A percentile compares a stretch with the other conserved stretches of the same genome.
phyloP scores from a whole-genome alignment of 2,329 filamentous ascomycete genomes.

The Diaporthe destruens region DNA sequence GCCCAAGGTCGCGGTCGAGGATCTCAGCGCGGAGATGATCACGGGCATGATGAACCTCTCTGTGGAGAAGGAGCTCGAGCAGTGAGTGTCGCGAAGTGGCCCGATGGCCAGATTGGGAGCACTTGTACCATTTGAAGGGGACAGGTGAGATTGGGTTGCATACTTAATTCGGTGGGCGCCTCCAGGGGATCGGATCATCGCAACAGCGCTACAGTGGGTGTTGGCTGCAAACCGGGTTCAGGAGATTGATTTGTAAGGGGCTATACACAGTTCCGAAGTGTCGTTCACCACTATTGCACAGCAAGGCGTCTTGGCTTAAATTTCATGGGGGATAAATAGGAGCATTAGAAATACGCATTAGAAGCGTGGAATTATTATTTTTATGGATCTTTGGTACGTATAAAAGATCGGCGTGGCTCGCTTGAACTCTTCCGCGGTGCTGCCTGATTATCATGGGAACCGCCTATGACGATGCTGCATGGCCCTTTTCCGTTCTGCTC shows the following conservation, averaged over 20 bases:
- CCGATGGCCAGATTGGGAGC: neutral
- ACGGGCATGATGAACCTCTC: slow-evolving; percentile 69
- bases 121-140: slow-evolving; percentile 20
- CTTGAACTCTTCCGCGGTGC: neutral
- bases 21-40: slow-evolving; percentile 68
- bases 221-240: slow-evolving; percentile 10
- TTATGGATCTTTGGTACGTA: neutral
- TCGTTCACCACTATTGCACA: slow-evolving; percentile 36
- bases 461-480: neutral
- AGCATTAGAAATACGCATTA: slow-evolving; percentile 32
- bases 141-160: slow-evolving; percentile 27
- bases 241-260: slow-evolving; percentile 1
- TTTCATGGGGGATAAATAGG: slow-evolving; percentile 44
- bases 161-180: slow-evolving; percentile 8
- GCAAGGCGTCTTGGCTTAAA: slow-evolving; percentile 37
- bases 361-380: slow-evolving; percentile 18
- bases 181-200: neutral
- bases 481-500: neutral
- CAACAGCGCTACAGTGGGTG: neutral
- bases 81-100: slow-evolving; percentile 40
- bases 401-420: neutral
- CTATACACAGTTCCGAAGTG: neutral
- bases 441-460: neutral
- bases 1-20: slow-evolving; percentile 52
- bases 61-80: slow-evolving; percentile 56